Percentiles rank a stretch among this genome's conserved stretches.
Conservation (phyloP, 2,329 filamentous ascomycete genomes). For the Dryadomyces quercus-mongolicae region DNA sequence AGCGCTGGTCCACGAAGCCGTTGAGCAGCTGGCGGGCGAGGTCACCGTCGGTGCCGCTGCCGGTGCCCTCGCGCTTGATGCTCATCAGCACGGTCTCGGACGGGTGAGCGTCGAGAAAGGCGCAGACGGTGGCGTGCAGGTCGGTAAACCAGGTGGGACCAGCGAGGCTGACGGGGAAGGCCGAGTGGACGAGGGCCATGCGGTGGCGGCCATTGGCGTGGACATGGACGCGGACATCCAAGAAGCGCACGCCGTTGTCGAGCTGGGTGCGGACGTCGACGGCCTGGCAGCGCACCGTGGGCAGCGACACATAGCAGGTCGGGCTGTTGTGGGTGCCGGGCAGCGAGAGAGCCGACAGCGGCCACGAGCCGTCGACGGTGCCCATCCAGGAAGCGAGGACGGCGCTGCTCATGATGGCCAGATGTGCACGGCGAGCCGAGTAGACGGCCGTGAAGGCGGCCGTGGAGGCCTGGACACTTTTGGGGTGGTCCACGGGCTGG, state of each 20-base stretch:
- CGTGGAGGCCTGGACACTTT: slow-evolving; percentile 16
- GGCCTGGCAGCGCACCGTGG: slow-evolving; percentile 86
- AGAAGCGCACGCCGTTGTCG: slow-evolving; percentile 81
- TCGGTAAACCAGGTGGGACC: slow-evolving; percentile 70
- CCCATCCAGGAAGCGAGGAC: slow-evolving; percentile 71
- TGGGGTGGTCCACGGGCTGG: slow-evolving; percentile 31
- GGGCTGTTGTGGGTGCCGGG: slow-evolving; percentile 95
- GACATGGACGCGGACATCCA: slow-evolving; percentile 65
- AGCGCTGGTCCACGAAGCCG: slow-evolving; percentile 56
- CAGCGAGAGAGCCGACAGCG: slow-evolving; percentile 72
- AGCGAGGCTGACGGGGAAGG: slow-evolving; percentile 76
- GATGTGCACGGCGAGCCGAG: slow-evolving; percentile 39
- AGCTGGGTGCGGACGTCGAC: slow-evolving; percentile 68
- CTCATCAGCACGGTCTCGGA: slow-evolving; percentile 76
- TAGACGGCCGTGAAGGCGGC: slow-evolving; percentile 56
- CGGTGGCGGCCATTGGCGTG: slow-evolving; percentile 37
- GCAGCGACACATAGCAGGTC: slow-evolving; percentile 71
- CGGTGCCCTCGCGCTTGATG: slow-evolving; percentile 82
- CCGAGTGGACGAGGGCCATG: slow-evolving; percentile 76
- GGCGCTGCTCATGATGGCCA: slow-evolving; percentile 59
- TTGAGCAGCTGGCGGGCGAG: slow-evolving; percentile 61
- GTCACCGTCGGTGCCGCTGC: slow-evolving; percentile 66
- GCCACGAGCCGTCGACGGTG: slow-evolving; percentile 55
- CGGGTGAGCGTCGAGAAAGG: slow-evolving; percentile 66
- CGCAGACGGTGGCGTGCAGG: slow-evolving; percentile 57